A percentile compares a stretch with the other conserved stretches of the same genome.
phyloP scores from a whole-genome alignment of 208 protist species.

The Phytomonas sp. region DNA sequence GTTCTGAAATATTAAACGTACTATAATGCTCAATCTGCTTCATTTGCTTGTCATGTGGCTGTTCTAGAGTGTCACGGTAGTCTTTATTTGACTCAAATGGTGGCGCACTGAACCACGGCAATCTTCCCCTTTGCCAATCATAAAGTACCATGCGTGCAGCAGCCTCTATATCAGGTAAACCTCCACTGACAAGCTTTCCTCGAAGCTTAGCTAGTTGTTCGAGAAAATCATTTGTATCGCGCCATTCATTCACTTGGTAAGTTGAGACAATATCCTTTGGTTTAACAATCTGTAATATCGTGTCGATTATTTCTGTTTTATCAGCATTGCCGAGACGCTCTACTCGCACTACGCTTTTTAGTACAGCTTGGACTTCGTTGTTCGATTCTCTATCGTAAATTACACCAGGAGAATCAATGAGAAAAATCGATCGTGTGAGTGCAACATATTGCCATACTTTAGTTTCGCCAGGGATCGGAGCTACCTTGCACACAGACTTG shows the following conservation, averaged over 20 bases:
- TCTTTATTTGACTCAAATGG: conserved; percentile 87
- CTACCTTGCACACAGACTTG: conserved; percentile 98
- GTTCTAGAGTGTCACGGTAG: conserved; percentile 63
- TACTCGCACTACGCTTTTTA: conserved; percentile 97
- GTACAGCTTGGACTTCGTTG: conserved; percentile 95
- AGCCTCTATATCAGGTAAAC: conserved; percentile 91
- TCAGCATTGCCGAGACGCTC: conserved; percentile 88
- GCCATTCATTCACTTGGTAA: conserved; percentile 94
- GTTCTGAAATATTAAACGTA: conserved; percentile 77
- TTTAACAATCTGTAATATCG: conserved; percentile 94
- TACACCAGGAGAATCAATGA: conserved; percentile 99
- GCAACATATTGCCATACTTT: conserved; percentile 99
- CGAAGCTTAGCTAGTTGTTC: conserved; percentile 90
- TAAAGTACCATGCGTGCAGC: conserved; percentile 96
- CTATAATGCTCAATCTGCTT: conserved; percentile 85
- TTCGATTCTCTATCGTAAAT: conserved; percentile 92
- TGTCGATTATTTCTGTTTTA: conserved; percentile 92
- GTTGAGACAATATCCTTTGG: conserved; percentile 92
- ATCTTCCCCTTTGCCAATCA: conserved; percentile 95
- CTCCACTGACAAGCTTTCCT: conserved; percentile 94
- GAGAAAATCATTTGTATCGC: conserved; percentile 94
- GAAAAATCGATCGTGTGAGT: conserved; percentile 96
- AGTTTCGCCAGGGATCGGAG: conserved; percentile 99
- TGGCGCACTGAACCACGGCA: conserved; percentile 96
- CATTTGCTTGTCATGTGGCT: conserved; percentile 70